Conservation (phyloP, 2,329 filamentous ascomycete genomes). For the Furcasterigmium sp. region DNA sequence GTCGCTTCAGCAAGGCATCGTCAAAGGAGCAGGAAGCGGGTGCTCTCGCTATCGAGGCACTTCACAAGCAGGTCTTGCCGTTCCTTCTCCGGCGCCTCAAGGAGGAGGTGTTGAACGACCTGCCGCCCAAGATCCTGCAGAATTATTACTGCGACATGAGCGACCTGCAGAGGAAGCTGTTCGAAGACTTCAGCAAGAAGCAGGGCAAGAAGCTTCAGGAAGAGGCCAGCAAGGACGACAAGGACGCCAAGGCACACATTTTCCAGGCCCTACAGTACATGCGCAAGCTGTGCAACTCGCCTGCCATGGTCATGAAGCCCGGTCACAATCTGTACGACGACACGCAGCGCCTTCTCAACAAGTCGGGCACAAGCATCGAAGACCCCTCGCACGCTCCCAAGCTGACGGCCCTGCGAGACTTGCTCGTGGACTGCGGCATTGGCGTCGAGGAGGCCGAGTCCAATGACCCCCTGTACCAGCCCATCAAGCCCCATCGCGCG, state of each 20-base stretch:
- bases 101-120: slow-evolving; percentile 92
- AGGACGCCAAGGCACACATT: slow-evolving; percentile 94
- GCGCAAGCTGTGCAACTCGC: slow-evolving; percentile 98
- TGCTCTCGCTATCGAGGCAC: slow-evolving; percentile 91
- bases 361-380: slow-evolving; percentile 74
- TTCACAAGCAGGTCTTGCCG: slow-evolving; percentile 95
- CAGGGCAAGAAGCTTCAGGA: slow-evolving; percentile 84
- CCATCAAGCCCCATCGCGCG: slow-evolving; percentile 92
- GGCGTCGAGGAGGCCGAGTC: slow-evolving; percentile 64
- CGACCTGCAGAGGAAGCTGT: slow-evolving; percentile 89
- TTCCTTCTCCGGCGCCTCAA: slow-evolving; percentile 95
- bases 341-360: slow-evolving; percentile 73
- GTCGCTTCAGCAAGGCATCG: slow-evolving; percentile 92
- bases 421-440: slow-evolving; percentile 98
- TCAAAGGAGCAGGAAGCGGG: slow-evolving; percentile 98
- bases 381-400: slow-evolving; percentile 90
- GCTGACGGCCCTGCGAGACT: slow-evolving; percentile 79
- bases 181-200: slow-evolving; percentile 93
- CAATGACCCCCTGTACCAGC: slow-evolving; percentile 61
- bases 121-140: slow-evolving; percentile 96
- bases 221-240: slow-evolving; percentile 79
- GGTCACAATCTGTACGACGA: slow-evolving; percentile 86
- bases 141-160: slow-evolving; percentile 99
- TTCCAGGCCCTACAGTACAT: slow-evolving; percentile 99
- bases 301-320: slow-evolving; percentile 92